Evolutionary conservation across 331 rosid genomes (phyloP), one percentile per base, ranked within the genome.

Genomic region (Malus hybrid): DNA sequence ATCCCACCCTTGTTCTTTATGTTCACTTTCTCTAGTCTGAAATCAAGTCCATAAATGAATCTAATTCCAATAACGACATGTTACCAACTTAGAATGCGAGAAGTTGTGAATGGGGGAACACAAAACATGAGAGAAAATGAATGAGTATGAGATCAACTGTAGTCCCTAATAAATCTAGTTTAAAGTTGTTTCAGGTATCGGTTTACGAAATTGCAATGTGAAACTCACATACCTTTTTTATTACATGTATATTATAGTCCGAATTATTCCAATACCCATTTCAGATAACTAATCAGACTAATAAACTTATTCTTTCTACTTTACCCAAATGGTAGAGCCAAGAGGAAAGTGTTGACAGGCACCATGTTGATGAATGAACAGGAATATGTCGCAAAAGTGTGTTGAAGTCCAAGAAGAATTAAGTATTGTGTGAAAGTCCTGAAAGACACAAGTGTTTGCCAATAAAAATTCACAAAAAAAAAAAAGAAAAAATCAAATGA

Each of bases 321-420:
- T 71, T 79, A 93, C 98, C 97, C 89, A 76, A 93, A 90, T 75
- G 91, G 88, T 36, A 91, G 86, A 22, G 96, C 92, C 66, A 89
- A 36, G 19, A 93, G 65, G 87, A 93, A 93, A 4, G 98, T 93
- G 80, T 81, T 76, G 27, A 89, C 92, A 16, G 96, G 97, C 73
- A 89, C 98, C 82, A 73, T 81, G 84, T 86, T 93, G 87, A 90
- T 67, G 85, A 93, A 93, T 55, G 98, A 93, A 80, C 96, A 93
- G 0, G 97, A 64, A 83, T 85, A 85, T n/a, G 95, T 89, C 4
- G 96, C 85, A 39, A 93, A 87, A 5, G 98, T 93, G 76, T 82
- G 75, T 67, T 84, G 73, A 42, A 93, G 97, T 75, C 97, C 98
- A 66, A 83, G 76, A 61, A 90, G 92, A 78, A 87, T 82, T 28